Evolutionary conservation across 306 rosid genomes (phyloP).

Genomic region (Mimosa bimucronata): DNA sequence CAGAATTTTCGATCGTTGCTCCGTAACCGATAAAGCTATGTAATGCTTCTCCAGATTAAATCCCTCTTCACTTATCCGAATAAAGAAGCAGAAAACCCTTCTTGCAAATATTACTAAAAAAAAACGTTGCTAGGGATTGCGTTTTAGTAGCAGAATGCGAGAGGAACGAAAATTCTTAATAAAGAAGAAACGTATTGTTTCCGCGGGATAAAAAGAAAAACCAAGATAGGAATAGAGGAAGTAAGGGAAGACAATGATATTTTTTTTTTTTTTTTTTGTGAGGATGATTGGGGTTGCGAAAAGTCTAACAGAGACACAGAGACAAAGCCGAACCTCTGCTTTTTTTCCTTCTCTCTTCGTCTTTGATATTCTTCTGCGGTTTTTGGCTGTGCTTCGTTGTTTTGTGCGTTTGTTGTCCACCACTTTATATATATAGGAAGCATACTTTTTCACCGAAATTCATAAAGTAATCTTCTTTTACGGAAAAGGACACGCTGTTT

Average conservation of each 20-base stretch:
- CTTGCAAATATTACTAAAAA: neutral
- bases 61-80: neutral
- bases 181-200: constrained; percentile 13
- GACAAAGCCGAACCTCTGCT: constrained; percentile 34
- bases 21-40: neutral
- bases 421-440: neutral
- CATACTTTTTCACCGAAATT: neutral
- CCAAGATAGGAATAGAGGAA: neutral
- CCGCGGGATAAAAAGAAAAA: neutral
- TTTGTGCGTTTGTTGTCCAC: neutral
- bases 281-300: constrained; percentile 44
- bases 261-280: constrained; percentile 42
- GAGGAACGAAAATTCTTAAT: neutral
- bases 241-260: neutral
- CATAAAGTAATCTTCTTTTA: neutral
- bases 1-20: constrained; percentile 4
- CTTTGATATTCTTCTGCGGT: neutral
- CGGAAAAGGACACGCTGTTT: neutral
- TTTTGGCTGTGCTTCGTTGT: neutral
- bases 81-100: neutral
- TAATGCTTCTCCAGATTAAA: neutral
- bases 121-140: neutral
- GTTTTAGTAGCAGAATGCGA: neutral
- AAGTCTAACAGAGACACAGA: neutral
- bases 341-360: constrained; percentile 23